Conservation (phyloP, 2,329 filamentous ascomycete genomes). For the Lizonia empirigonia region DNA sequence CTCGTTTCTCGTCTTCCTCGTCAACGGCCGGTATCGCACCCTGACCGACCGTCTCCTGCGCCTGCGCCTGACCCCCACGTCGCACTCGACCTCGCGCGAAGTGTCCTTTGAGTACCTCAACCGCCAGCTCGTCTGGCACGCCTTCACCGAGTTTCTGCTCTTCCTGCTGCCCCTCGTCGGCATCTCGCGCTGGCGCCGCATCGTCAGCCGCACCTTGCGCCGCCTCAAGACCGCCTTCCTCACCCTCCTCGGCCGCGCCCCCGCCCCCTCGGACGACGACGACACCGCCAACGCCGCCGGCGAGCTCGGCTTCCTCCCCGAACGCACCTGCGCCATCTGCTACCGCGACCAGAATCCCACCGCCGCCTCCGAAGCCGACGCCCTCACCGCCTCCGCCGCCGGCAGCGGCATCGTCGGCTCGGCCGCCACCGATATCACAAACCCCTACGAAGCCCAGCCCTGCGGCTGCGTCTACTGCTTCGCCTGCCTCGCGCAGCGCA, state of each 20-base stretch:
- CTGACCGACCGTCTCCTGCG: conserved; percentile 83
- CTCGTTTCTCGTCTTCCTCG: conserved; percentile 88
- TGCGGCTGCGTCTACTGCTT: conserved; percentile 97
- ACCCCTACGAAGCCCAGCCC: conserved; percentile 88
- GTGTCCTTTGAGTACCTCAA: conserved; percentile 98
- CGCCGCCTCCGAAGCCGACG: conserved; percentile 62
- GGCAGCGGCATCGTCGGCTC: conserved; percentile 83
- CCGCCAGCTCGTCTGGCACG: conserved; percentile 97
- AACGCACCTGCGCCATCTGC: conserved; percentile 95
- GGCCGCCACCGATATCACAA: conserved; percentile 90
- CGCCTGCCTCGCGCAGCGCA: conserved; percentile 85
- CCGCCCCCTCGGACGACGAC: conserved; percentile 54
- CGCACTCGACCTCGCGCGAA: conserved; percentile 81
- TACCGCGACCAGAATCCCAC: conserved; percentile 89
- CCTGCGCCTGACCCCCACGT: conserved; percentile 83
- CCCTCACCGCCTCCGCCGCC: conserved; percentile 65
- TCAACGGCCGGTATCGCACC: conserved; percentile 90
- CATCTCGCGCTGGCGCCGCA: conserved; percentile 88
- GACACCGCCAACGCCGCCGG: conserved; percentile 61
- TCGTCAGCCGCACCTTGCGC: conserved; percentile 85
- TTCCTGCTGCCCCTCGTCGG: conserved; percentile 97
- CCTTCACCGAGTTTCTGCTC: conserved; percentile 98
- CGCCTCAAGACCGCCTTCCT: conserved; percentile 68
- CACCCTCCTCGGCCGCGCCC: conserved; percentile 54
- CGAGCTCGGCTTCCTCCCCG: conserved; percentile 83